Conservation (phyloP, 768 basidiomycete species). For the Calocera viscosa region DNA sequence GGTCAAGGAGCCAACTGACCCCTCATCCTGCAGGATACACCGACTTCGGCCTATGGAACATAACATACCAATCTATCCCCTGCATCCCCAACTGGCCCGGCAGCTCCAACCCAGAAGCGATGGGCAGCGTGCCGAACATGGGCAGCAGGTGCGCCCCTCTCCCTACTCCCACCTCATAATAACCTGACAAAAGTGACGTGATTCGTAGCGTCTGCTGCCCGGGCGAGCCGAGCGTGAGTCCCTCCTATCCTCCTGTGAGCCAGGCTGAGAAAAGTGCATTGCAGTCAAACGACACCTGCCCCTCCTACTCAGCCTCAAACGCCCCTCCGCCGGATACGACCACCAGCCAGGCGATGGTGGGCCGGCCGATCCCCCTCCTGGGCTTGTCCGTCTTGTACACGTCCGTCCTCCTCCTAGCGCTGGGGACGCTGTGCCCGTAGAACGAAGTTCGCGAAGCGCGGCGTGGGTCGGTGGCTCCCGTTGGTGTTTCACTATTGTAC, state of each 20-base stretch:
- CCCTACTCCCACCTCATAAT: neutral
- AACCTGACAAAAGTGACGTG: too few relatives aligned
- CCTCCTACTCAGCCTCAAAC: constrained; percentile 46
- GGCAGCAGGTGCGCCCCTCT: constrained; percentile 24
- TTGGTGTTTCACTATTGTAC: too few relatives aligned
- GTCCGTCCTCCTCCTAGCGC: too few relatives aligned
- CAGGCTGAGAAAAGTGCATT: constrained; percentile 25
- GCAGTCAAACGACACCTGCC: constrained; percentile 43
- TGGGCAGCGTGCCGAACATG: constrained; percentile 52
- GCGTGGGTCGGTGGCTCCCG: too few relatives aligned
- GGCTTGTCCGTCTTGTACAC: too few relatives aligned
- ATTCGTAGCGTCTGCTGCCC: constrained; percentile 57
- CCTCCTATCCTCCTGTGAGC: neutral
- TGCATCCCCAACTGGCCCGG: constrained; percentile 58
- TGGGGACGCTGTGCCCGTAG: too few relatives aligned
- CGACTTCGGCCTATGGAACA: constrained; percentile 84
- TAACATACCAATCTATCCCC: constrained; percentile 52
- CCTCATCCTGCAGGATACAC: constrained; percentile 26
- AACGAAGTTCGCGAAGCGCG: too few relatives aligned
- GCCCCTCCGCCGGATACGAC: neutral
- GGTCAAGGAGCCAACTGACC: too few relatives aligned
- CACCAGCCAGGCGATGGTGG: neutral
- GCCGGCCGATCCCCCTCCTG: too few relatives aligned
- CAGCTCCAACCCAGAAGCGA: constrained; percentile 40
- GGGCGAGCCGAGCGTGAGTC: constrained; percentile 46